Evolutionary conservation across 495 filamentous ascomycete species (phyloP), one percentile per base, ranked within the genome.

Genomic region (Trypethelium eluteriae): DNA sequence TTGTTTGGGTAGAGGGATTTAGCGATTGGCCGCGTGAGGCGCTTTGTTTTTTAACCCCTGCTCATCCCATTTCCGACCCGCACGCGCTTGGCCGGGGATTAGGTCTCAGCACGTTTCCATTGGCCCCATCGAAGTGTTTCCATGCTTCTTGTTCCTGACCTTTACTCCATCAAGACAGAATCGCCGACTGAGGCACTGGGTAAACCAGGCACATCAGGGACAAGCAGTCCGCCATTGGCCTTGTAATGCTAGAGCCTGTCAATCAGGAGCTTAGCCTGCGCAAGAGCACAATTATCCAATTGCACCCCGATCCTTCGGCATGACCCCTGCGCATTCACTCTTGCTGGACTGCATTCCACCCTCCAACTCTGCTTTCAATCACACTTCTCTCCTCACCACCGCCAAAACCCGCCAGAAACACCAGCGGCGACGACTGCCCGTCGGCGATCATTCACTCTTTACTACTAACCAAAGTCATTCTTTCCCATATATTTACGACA

Each of bases 391-490:
- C 49, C 49, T 53, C 49, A 18, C 5, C 5, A 18, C 25, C 49
- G n/a, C 41, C 49, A 53, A 53, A 53, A 59, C 32, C 14, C 32
- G 53, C 53, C 53, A 59, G 53, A 18, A 36, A 6, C 32, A 59
- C 53, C 53, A 35, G 53, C 53, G 53, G 32, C 53, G 11, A 59
- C 32, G 25, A 59, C 53, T 59, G 53, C 53, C 53, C 36, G 53
- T 59, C 53, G 53, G 53, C 53, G 7, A 9, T 7, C 32, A 59
- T 36, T 7, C 53, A 59, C 53, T 59, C 53, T 5, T 59, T 62
- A 32, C 62, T 62, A 3, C 65, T 67, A 18, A 70, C 69, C 69
- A 61, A 44, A 70, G 69, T 70, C 69, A 61, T 46, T 70, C 69
- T n/a, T 70, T 70, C 62, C 66, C 49, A 70, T 62, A 70, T 68